Evolutionary conservation across 768 basidiomycete species (phyloP), one percentile per base, ranked within the genome.

Genomic region (Hortiboletus flavorubellus): DNA sequence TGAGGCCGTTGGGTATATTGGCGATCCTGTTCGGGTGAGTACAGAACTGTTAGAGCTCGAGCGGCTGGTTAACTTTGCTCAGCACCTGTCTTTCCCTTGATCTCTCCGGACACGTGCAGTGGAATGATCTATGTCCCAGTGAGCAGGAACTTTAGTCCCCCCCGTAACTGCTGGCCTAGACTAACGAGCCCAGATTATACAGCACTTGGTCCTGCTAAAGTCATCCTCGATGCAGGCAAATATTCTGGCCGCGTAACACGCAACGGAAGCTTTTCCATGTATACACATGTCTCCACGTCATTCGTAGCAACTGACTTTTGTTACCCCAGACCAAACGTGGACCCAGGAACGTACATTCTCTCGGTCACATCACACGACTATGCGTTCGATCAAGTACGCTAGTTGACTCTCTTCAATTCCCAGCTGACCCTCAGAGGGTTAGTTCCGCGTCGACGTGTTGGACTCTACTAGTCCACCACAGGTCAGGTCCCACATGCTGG

Each of bases 41-140:
- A 15, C 33, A 35, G 26, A 31, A 11, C 30, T 2, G 29, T 16
- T 11, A 3, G 6, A 31, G 31, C 8, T 35, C 7, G n/a, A 44
- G 45, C 33, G 12, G 38, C 18, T 37, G 23, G n/a, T 55, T 55
- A 34, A 46, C 53, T 41, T 49, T 48, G 8, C 23, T 30, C 30
- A 59, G 68, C 41, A 41, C 51, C 49, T 62, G 68, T 45, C 66
- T 72, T 45, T 82, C 83, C 11, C 58, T 83, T 8, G 85, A 89
- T 64, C 61, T 92, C 45, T 62, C 70, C 4, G 90, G 90, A 59
- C 77, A 75, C 46, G 71, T 92, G 11, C 75, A 79, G 44, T 90
- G 87, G 86, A 91, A 87, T 68, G 80, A 82, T n/a, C 58, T 83
- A 8, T 90, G 88, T 73, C 74, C 78, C 41, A 74, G 89, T 89